Base-by-base conservation (phyloP, 2,329 filamentous ascomycete genomes). In the Hymenoscyphus linearis region DNA sequence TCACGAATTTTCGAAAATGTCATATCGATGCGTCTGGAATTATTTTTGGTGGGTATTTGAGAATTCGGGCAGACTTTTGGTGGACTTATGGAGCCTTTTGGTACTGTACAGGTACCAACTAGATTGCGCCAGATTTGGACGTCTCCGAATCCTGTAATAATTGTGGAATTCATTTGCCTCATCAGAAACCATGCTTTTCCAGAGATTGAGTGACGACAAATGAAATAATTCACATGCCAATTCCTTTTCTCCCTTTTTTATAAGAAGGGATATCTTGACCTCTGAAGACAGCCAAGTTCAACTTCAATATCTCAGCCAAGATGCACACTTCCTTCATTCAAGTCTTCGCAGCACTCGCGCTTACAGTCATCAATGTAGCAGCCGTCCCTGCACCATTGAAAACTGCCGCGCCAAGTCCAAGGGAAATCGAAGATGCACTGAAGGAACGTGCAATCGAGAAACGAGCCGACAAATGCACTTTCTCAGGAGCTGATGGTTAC, bases 401-500 rank as follows among this genome's bases (percentile, higher is more conserved):
- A 6, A 47, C 40, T 47, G 40, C 40, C 18, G 18, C 40, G 10
- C 40, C 40, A 5, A 18, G n/a, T 44, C 40, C n/a, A 16, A 12
- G 9, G 16, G 40, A 18, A 22, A 18, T 47, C 1, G 40, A 47
- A 47, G 4, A 47, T 2, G 40, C 40, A 22, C 12, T 47, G 7
- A n/a, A 47, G n/a, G 40, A 47, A 47, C 40, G 40, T 53, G 26
- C 27, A 13, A 14, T 55, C 16, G 53, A 35, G 25, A 55, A 55
- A 37, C 12, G 53, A 9, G 53, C 53, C 6, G 65, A 44, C 25
- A 72, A 74, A 62, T 86, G 84, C 73, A 85, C 81, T 16, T 85
- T 87, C 71, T 82, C 77, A 50, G 76, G 78, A 6, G 40, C 62
- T 12, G 54, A 56, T 50, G 65, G 59, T 61, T 79, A 81, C 54